Evolutionary conservation across 2,329 filamentous ascomycete species (phyloP).

Genomic region (Sclerotinia borealis): DNA sequence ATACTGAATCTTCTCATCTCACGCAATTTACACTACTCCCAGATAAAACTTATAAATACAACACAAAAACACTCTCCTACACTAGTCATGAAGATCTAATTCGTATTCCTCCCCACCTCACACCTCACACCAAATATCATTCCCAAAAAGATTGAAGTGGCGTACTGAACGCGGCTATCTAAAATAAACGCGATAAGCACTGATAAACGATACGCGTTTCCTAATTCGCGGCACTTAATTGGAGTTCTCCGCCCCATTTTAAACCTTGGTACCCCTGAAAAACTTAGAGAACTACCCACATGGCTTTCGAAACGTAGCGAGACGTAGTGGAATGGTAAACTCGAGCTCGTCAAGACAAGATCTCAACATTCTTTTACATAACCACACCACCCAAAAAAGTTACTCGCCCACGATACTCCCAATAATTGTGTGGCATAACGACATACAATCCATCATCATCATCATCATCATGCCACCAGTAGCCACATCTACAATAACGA

Average conservation of each 20-base stretch:
- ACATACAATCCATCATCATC: not conserved
- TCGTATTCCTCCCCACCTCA: no score
- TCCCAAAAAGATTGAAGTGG: no score
- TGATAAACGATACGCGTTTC: not conserved
- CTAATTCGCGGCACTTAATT: not conserved
- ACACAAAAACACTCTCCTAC: not conserved
- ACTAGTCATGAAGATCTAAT: not conserved
- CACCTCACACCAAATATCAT: no score
- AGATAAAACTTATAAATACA: not conserved
- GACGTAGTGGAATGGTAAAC: not conserved
- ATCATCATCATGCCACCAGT: conserved; percentile 6
- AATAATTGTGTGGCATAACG: not conserved
- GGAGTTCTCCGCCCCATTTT: not conserved
- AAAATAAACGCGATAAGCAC: not conserved
- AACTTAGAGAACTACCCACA: not conserved
- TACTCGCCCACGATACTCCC: not conserved
- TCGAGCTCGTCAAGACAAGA: not conserved
- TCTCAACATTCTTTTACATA: not conserved
- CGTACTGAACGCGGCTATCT: not conserved
- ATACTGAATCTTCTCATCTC: not conserved
- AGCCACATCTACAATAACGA: conserved; percentile 8
- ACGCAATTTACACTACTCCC: no score
- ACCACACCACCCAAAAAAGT: not conserved
- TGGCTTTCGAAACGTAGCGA: not conserved
- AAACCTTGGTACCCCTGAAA: not conserved